Percentiles rank a stretch among this genome's conserved stretches.
phyloP scores from a whole-genome alignment of 164 flowering plant species.

The Tetracentron sinense region DNA sequence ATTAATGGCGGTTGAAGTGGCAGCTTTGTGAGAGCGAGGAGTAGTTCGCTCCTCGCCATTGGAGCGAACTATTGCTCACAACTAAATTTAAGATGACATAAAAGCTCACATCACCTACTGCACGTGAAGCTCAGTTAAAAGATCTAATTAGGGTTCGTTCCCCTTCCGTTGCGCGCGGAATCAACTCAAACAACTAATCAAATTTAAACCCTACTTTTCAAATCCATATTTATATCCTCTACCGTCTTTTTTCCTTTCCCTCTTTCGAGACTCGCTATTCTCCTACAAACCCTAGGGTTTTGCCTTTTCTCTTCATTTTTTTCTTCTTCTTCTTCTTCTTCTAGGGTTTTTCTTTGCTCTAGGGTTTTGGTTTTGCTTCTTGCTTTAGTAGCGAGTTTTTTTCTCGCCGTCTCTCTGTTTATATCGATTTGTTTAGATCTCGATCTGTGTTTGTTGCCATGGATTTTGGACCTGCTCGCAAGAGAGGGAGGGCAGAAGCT shows the following conservation, averaged over 20 bases:
- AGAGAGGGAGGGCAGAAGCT: slow-evolving; percentile 30
- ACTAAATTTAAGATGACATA: too few relatives aligned
- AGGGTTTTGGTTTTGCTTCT: not conserved
- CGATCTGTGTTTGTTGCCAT: slow-evolving; percentile 1
- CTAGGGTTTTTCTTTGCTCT: not conserved
- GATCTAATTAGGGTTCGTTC: not conserved
- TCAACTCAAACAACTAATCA: not conserved
- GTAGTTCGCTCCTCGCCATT: too few relatives aligned
- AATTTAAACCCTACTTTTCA: not conserved
- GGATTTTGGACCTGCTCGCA: slow-evolving; percentile 27
- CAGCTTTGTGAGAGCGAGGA: too few relatives aligned
- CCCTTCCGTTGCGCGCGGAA: not conserved
- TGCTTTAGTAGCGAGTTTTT: not conserved
- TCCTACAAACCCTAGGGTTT: slow-evolving; percentile 12
- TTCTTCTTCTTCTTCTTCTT: not conserved
- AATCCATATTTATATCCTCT: not conserved
- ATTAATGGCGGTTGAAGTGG: too few relatives aligned
- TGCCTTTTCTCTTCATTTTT: not conserved
- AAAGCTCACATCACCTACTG: too few relatives aligned
- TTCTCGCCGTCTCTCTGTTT: not conserved
- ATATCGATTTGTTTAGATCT: not conserved
- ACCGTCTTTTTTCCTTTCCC: not conserved
- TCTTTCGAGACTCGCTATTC: too few relatives aligned
- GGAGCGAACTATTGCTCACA: too few relatives aligned
- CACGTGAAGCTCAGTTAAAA: too few relatives aligned